A percentile compares a stretch with the other conserved stretches of the same genome.
These are phyloP conservation scores for Oxytropis ochrocephala DNA, from an alignment of 306 rosid genomes.

Conservation along the genomic window DNA sequence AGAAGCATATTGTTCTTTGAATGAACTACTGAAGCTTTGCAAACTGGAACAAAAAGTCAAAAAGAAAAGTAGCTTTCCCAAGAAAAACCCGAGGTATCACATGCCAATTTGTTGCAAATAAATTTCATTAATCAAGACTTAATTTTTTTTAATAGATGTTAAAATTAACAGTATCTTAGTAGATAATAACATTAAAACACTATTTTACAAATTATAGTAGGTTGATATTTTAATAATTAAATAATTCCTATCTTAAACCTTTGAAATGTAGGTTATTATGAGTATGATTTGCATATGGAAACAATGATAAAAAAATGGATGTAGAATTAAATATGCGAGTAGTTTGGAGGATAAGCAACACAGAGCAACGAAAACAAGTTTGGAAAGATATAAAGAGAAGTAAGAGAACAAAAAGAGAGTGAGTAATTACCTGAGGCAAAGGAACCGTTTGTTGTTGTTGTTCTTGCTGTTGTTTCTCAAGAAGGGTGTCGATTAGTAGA, in stretches of 20 bases:
- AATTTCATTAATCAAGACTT: too few species aligned
- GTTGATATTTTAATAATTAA: not conserved
- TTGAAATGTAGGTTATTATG: too few species aligned
- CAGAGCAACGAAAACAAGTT: not conserved
- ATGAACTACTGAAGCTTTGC: too few species aligned
- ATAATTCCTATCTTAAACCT: not conserved
- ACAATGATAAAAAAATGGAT: too few species aligned
- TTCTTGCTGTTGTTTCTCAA: slow-evolving; percentile 11
- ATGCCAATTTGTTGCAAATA: too few species aligned
- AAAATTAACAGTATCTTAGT: not conserved
- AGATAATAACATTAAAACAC: not conserved
- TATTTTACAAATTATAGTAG: not conserved
- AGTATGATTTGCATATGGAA: not conserved
- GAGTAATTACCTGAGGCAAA: not conserved
- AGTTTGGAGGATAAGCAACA: not conserved
- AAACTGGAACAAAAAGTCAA: too few species aligned
- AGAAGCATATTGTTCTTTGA: too few species aligned
- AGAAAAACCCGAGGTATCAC: too few species aligned
- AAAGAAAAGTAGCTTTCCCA: too few species aligned
- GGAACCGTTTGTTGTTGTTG: not conserved
- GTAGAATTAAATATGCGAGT: not conserved
- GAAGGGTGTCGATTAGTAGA: slow-evolving; percentile 36
- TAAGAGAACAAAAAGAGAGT: not conserved
- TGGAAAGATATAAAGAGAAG: too few species aligned
- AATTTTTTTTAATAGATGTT: too few species aligned